A percentile compares a stretch with the other conserved stretches of the same genome.
Evolutionary conservation across 352 stramenopile genomes (phyloP).

Genomic region (Phytophthora parvispora): DNA sequence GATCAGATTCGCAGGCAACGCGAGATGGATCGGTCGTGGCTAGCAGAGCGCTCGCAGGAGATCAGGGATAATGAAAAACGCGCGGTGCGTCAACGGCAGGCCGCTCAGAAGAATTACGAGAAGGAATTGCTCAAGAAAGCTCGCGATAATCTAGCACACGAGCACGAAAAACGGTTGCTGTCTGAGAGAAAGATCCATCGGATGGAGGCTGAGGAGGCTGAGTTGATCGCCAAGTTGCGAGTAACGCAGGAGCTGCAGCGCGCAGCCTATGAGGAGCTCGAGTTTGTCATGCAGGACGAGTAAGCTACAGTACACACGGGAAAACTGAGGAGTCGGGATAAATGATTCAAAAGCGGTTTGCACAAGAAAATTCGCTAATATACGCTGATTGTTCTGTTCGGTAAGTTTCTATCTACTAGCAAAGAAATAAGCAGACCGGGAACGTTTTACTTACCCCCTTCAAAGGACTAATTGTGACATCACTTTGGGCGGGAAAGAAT

Average conservation of each 20-base stretch:
- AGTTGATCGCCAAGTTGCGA: constrained; percentile 70
- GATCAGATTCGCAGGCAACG: constrained; percentile 54
- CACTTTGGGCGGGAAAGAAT: too few species aligned
- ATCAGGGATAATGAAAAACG: constrained; percentile 63
- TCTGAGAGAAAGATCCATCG: constrained; percentile 72
- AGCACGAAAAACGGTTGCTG: constrained; percentile 64
- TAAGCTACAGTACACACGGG: background rate
- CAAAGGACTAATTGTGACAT: too few species aligned
- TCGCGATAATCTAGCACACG: constrained; percentile 54
- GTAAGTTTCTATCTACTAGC: too few species aligned
- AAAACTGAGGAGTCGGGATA: background rate
- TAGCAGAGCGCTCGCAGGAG: constrained; percentile 57
- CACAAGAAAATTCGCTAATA: too few species aligned
- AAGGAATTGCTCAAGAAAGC: constrained; percentile 59
- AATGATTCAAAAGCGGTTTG: too few species aligned
- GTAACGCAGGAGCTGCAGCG: constrained; percentile 76
- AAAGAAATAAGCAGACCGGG: background rate
- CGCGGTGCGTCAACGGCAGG: constrained; percentile 50
- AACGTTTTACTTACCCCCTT: too few species aligned
- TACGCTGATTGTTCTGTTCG: too few species aligned
- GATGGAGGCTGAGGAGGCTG: constrained; percentile 71
- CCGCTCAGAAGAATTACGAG: constrained; percentile 58
- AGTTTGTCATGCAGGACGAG: constrained; percentile 70
- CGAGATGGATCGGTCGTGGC: constrained; percentile 46
- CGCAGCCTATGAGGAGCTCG: constrained; percentile 71